Evolutionary conservation across 495 filamentous ascomycete species (phyloP).

Genomic region (Annulohypoxylon moriforme): DNA sequence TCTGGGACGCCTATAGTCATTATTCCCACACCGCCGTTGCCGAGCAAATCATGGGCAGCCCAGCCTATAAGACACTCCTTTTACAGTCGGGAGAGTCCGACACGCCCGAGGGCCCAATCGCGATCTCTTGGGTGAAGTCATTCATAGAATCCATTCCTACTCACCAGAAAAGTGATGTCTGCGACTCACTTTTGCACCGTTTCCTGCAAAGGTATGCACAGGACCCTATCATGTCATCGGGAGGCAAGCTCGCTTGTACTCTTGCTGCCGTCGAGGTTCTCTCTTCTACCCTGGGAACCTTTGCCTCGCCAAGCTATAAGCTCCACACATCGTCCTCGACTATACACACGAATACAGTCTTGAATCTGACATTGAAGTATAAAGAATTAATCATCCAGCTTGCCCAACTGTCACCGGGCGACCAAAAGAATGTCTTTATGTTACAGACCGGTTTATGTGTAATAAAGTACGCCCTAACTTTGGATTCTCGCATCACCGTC

Average conservation of each 20-base stretch:
- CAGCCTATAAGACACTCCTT: conserved; percentile 71
- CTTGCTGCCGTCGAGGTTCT: conserved; percentile 61
- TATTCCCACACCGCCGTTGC: conserved; percentile 78
- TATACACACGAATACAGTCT: conserved; percentile 63
- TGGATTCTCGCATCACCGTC: conserved; percentile 79
- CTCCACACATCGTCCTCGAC: conserved; percentile 60
- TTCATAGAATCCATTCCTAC: conserved; percentile 81
- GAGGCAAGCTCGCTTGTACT: conserved; percentile 57
- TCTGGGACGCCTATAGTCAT: conserved; percentile 86
- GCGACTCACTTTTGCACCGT: conserved; percentile 74
- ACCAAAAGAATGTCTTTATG: conserved; percentile 54
- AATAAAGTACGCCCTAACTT: conserved; percentile 73
- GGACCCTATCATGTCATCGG: conserved; percentile 47
- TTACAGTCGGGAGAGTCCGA: conserved; percentile 66
- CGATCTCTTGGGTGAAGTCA: conserved; percentile 74
- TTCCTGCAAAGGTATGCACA: conserved; percentile 74
- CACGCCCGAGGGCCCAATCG: conserved; percentile 65
- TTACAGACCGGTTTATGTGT: conserved; percentile 67
- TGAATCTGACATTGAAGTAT: conserved; percentile 62
- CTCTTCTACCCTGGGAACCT: conserved; percentile 58
- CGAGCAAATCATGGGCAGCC: conserved; percentile 79
- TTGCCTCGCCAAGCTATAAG: conserved; percentile 51
- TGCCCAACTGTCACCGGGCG: conserved; percentile 51
- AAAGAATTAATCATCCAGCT: conserved; percentile 57
- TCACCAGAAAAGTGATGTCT: conserved; percentile 75